These are phyloP conservation scores for Zygotorulaspora florentina DNA, from an alignment of 805 yeast genomes.

Conservation along the genomic window DNA sequence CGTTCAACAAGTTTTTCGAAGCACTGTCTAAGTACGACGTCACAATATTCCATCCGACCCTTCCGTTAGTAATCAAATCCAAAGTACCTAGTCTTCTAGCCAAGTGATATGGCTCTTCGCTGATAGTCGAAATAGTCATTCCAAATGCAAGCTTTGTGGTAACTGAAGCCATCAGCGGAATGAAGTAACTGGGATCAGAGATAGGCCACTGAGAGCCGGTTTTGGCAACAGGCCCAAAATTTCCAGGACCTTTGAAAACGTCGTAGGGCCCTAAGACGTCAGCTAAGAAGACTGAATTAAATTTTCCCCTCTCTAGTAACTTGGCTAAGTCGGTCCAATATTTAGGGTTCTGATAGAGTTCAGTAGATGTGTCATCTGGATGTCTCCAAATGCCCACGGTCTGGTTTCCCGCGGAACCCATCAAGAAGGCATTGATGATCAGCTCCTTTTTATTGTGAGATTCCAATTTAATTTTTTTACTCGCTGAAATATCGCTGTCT, in stretches of 20 bases:
- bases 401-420: slow-evolving; percentile 30
- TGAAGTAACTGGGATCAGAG: slow-evolving; percentile 39
- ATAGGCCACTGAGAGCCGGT: slow-evolving; percentile 38
- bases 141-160: slow-evolving; percentile 41
- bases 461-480: slow-evolving; percentile 4
- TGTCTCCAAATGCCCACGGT: slow-evolving; percentile 20
- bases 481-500: background rate
- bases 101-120: slow-evolving; percentile 42
- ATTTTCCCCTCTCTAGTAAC: slow-evolving; percentile 37
- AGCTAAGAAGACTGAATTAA: slow-evolving; percentile 39
- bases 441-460: slow-evolving; percentile 22
- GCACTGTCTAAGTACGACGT: slow-evolving; percentile 43
- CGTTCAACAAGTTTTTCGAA: slow-evolving; percentile 39
- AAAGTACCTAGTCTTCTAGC: slow-evolving; percentile 43
- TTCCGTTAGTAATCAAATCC: slow-evolving; percentile 41
- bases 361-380: slow-evolving; percentile 9
- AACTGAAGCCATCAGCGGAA: slow-evolving; percentile 42
- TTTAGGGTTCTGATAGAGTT: slow-evolving; percentile 26
- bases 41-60: slow-evolving; percentile 48
- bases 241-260: slow-evolving; percentile 40
- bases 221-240: slow-evolving; percentile 36
- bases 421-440: slow-evolving; percentile 38
- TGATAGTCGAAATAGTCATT: slow-evolving; percentile 41
- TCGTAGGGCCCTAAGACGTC: slow-evolving; percentile 42
- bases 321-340: slow-evolving; percentile 40